Evolutionary conservation across 2,329 filamentous ascomycete species (phyloP), one percentile per base, ranked within the genome.

Genomic region (Akanthomyces uredinophilus): DNA sequence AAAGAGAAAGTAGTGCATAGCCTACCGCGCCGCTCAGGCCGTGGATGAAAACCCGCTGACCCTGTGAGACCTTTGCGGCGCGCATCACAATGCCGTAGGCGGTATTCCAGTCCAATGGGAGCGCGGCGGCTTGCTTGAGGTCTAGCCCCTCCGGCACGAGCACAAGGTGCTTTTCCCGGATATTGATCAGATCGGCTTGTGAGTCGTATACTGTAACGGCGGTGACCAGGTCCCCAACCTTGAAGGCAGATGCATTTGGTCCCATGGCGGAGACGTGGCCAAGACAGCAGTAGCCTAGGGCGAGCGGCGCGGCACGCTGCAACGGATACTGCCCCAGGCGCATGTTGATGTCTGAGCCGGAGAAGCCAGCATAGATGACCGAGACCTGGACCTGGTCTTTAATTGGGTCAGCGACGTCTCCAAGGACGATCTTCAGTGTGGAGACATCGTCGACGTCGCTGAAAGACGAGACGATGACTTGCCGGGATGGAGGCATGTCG

Each of bases 1-100:
- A 76, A 4, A 82, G 70, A 1, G 69, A 72, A 70, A 78, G 74
- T 24, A 76, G 46, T 0, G 75, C 79, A 59, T 72, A 76, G 20
- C 80, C 80, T 1, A 82, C 79, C 8, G 80, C 79, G 35, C 80
- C 80, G 64, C 78, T 81, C 27, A 81, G 69, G 41, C 80, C 79
- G 67, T 83, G 81, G 20, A 83, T 69, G 66, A 83, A 83, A 50
- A 82, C 79, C 24, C 75, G 74, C 60, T 80, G 74, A 35, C 79
- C 79, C 32, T 71, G 69, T 1, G 68, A 54, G 1, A 82, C 77
- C 37, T 75, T 72, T 3, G 77, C 78, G 2, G 65, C 65, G 44
- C 70, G 74, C 24, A 72, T 63, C 10, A 77, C 72, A 68, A 79
- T 71, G 14, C 68, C 70, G 61, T 73, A 76, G 0, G 76, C 77